Conservation (phyloP, 768 basidiomycete genomes). For the Podaxis sp. region DNA sequence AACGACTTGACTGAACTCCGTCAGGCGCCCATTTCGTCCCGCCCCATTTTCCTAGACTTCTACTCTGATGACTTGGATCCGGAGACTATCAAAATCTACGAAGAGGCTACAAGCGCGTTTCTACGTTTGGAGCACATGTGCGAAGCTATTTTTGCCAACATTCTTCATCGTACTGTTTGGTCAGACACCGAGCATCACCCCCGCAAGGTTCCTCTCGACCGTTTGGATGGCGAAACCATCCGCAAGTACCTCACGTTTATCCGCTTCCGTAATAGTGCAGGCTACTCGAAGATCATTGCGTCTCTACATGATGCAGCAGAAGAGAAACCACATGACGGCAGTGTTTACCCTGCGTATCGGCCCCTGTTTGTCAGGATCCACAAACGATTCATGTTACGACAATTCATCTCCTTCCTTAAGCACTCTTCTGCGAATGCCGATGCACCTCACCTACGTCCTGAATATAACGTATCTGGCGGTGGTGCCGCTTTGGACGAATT, state of each 20-base stretch:
- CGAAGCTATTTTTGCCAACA: constrained; percentile 31
- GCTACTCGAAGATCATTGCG: constrained; percentile 37
- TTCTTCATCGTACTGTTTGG: constrained; percentile 30
- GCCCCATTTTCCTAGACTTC: constrained; percentile 42
- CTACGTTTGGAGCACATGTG: constrained; percentile 36
- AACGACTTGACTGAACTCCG: constrained; percentile 45
- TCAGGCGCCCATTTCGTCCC: constrained; percentile 24
- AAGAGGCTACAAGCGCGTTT: constrained; percentile 41
- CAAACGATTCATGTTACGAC: constrained; percentile 26
- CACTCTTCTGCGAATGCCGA: constrained; percentile 17
- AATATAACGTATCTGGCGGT: constrained; percentile 5
- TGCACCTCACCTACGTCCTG: constrained; percentile 10
- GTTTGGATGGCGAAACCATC: constrained; percentile 29
- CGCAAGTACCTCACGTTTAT: constrained; percentile 51
- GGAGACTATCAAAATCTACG: constrained; percentile 31
- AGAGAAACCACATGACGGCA: constrained; percentile 16
- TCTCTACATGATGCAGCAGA: constrained; percentile 21
- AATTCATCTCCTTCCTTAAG: constrained; percentile 28
- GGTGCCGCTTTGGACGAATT: constrained; percentile 21
- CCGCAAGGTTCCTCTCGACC: constrained; percentile 23
- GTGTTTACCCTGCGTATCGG: constrained; percentile 24
- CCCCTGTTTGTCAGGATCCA: constrained; percentile 27
- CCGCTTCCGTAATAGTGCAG: constrained; percentile 51
- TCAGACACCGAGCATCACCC: constrained; percentile 16
- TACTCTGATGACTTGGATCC: constrained; percentile 26